Conservation (phyloP, 768 basidiomycete species). For the Suillus bovinus region DNA sequence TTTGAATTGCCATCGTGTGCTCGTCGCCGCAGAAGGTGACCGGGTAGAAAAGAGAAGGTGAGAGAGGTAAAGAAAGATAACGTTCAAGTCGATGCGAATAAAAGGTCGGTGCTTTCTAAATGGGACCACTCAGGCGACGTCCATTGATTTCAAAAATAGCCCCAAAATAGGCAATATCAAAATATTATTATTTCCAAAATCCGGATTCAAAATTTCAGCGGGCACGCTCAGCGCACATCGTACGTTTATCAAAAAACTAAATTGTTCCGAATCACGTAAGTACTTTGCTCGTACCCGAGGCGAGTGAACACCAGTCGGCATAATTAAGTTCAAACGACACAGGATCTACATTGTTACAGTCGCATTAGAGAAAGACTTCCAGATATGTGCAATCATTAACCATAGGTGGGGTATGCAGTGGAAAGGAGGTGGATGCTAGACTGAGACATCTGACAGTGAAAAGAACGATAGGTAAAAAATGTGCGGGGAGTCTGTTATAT, state of each 20-base stretch:
- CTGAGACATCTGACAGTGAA: constrained; percentile 24
- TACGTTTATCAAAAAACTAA: not conserved
- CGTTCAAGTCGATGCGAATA: constrained; percentile 10
- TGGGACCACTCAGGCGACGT: not conserved
- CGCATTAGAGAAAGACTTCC: constrained; percentile 19
- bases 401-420: constrained; percentile 28
- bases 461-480: constrained; percentile 16
- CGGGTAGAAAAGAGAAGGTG: constrained; percentile 12
- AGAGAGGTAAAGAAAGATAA: constrained; percentile 6
- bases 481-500: not conserved
- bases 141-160: not conserved
- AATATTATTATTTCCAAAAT: not conserved
- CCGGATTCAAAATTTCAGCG: too few species aligned
- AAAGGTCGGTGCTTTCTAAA: constrained; percentile 9
- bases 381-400: constrained; percentile 23
- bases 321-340: constrained; percentile 9
- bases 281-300: not conserved
- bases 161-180: too few species aligned
- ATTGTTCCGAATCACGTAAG: not conserved
- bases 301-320: not conserved
- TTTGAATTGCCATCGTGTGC: constrained; percentile 71
- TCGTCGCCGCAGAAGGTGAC: constrained; percentile 18
- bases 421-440: constrained; percentile 7
- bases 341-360: constrained; percentile 21
- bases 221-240: not conserved